Percentiles rank a stretch among this genome's conserved stretches.
Conservation (phyloP, 2,329 filamentous ascomycete species). For the Dichotomopilus funicola region DNA sequence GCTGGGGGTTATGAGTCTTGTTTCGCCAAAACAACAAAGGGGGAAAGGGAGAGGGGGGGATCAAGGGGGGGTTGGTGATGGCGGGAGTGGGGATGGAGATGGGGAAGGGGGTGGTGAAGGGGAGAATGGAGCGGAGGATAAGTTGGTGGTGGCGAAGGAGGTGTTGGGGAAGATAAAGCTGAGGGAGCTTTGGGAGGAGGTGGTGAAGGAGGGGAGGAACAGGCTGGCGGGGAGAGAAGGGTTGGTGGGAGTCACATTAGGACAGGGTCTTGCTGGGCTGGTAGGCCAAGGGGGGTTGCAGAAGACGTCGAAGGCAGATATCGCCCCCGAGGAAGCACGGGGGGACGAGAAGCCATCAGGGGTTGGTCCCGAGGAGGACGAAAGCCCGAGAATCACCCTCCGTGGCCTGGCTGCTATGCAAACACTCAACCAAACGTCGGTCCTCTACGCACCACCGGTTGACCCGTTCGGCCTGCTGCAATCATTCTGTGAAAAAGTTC, state of each 20-base stretch:
- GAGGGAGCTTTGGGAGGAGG: constrained; percentile 30
- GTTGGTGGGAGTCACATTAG: no score
- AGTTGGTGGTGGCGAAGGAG: constrained; percentile 36
- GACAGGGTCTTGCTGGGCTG: not conserved
- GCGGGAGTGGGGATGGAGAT: constrained; percentile 18
- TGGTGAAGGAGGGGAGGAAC: not conserved
- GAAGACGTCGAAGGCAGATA: no score
- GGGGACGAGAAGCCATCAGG: no score
- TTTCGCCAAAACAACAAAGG: constrained; percentile 5
- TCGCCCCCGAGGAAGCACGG: no score
- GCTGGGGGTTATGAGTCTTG: constrained; percentile 75
- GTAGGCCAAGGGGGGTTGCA: no score
- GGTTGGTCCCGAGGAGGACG: not conserved
- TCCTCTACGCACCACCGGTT: constrained; percentile 58
- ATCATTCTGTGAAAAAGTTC: constrained; percentile 52
- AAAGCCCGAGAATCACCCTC: constrained; percentile 36
- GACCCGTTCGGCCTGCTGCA: constrained; percentile 47
- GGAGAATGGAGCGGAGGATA: not conserved
- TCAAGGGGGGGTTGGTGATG: constrained; percentile 13
- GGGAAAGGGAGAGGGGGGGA: constrained; percentile 15
- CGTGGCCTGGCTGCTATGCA: constrained; percentile 58
- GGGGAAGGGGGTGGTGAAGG: constrained; percentile 34
- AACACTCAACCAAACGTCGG: constrained; percentile 45
- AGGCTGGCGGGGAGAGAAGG: not conserved
- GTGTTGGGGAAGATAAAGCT: constrained; percentile 35